A percentile compares a stretch with the other conserved stretches of the same genome.
These are phyloP conservation scores for Pythium angustatum DNA, from an alignment of 352 stramenopile species.

Conservation along the genomic window DNA sequence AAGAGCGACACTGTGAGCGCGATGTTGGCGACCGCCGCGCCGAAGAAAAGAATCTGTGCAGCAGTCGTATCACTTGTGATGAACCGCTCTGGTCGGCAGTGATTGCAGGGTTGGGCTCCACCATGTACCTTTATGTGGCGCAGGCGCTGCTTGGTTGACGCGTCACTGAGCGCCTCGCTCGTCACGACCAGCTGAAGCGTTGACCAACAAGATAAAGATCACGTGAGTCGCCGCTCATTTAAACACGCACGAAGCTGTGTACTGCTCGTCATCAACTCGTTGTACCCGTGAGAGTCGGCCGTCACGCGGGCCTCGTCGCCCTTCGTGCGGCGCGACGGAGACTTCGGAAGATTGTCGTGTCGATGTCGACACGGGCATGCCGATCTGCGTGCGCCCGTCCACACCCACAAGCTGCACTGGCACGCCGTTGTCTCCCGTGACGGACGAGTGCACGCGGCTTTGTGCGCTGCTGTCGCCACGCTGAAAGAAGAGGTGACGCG, in stretches of 20 bases:
- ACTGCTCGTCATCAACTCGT: neutral
- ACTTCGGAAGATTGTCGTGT: slow-evolving; percentile 15
- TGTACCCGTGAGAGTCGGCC: slow-evolving; percentile 30
- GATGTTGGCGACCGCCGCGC: slow-evolving; percentile 13
- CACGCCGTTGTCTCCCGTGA: neutral
- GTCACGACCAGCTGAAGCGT: slow-evolving; percentile 39
- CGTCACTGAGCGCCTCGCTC: slow-evolving; percentile 38
- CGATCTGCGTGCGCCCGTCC: slow-evolving; percentile 47
- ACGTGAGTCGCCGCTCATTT: neutral
- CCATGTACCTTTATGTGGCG: slow-evolving; percentile 39
- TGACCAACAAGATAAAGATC: neutral
- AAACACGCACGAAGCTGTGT: neutral
- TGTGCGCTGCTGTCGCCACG: slow-evolving; percentile 16
- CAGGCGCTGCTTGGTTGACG: slow-evolving; percentile 34
- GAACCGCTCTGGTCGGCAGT: no score
- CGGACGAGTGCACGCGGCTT: neutral
- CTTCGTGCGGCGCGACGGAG: slow-evolving; percentile 5
- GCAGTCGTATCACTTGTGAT: no score
- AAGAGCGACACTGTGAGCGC: slow-evolving; percentile 22
- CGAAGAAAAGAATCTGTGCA: slow-evolving; percentile 13
- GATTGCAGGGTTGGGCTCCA: no score
- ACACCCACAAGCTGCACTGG: slow-evolving; percentile 56
- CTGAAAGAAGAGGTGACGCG: slow-evolving; percentile 46
- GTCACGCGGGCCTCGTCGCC: slow-evolving; percentile 1
- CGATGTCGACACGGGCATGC: slow-evolving; percentile 27